Percentiles rank a stretch among this genome's conserved stretches.
phyloP scores from a whole-genome alignment of 2,329 filamentous ascomycete genomes.

The Fusarium sp. region DNA sequence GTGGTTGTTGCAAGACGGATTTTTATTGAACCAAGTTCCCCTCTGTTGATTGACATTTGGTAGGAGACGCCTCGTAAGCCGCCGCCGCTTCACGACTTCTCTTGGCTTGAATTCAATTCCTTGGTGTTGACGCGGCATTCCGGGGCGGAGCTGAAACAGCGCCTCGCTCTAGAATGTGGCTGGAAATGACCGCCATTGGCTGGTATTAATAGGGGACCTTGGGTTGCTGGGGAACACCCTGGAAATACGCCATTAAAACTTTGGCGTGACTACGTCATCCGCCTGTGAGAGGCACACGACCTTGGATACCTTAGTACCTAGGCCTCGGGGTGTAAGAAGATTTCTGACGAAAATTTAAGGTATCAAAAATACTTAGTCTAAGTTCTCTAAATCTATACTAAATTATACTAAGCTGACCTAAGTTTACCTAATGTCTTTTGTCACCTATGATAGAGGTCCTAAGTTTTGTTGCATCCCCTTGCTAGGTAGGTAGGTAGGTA shows the following conservation, averaged over 20 bases:
- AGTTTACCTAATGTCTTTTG: no score
- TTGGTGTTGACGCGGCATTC: constrained; percentile 43
- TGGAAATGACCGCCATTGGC: constrained; percentile 30
- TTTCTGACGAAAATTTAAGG: no score
- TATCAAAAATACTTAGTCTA: no score
- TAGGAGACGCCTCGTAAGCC: constrained; percentile 36
- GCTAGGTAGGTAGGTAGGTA: no score
- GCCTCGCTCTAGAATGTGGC: constrained; percentile 40
- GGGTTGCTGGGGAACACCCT: constrained; percentile 26
- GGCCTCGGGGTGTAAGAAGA: no score
- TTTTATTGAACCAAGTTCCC: neutral
- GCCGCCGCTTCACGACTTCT: constrained; percentile 21
- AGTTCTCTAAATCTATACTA: no score
- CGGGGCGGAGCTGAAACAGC: constrained; percentile 44
- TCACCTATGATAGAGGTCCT: no score
- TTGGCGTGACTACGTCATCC: constrained; percentile 34
- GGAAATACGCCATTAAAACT: constrained; percentile 13
- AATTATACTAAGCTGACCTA: no score
- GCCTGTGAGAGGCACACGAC: neutral
- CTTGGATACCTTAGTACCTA: no score
- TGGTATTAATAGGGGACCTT: constrained; percentile 39
- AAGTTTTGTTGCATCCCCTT: no score
- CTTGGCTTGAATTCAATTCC: constrained; percentile 34
- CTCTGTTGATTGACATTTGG: neutral
- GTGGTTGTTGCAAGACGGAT: neutral